Evolutionary conservation across 768 basidiomycete species (phyloP), one percentile per base, ranked within the genome.

Genomic region (Boletellus sp.): DNA sequence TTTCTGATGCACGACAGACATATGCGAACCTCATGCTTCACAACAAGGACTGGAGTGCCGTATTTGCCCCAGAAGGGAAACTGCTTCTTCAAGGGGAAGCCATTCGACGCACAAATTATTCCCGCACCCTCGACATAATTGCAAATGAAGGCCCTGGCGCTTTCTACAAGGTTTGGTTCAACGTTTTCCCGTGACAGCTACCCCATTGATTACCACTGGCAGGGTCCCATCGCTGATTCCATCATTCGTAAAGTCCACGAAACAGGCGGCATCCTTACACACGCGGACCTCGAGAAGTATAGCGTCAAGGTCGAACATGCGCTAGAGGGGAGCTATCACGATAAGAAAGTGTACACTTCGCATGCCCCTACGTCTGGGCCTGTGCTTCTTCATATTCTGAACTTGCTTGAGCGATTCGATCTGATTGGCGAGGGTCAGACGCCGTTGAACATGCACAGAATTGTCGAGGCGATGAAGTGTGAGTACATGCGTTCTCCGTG

Each of bases 371-470:
- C 87, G 9, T 87, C 87, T 11, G 94, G 95, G 6, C 85, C 90
- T 75, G 90, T 89, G n/a, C 71, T 98, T 36, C 70, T 96, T 35
- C 87, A 92, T 63, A 87, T 97, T 78, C 72, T 98, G n/a, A 96
- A 97, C 63, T 65, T 94, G 17, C 70, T 95, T 40, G 94, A 96
- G 62, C 75, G 78, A n/a, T 97, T 79, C 60, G 71, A 76, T 45
- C 60, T 75, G 33, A 67, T 79, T 31, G 56, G 76, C 16, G 70
- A 72, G 22, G 81, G 81, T 39, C 67, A 74, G 54, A 83, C 76
- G n/a, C 74, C 76, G 1, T 64, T 91, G 15, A 87, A 83, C 55
- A 74, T 80, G 3, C 96, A 98, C 65, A 77, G 94, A 40, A 64
- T 90, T 5, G 74, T 97, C 13, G 96, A 98, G 68, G 79, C 81